Conservation (phyloP, 192 early-diverging fungal genomes). For the Hyaloraphidium curvatum region DNA sequence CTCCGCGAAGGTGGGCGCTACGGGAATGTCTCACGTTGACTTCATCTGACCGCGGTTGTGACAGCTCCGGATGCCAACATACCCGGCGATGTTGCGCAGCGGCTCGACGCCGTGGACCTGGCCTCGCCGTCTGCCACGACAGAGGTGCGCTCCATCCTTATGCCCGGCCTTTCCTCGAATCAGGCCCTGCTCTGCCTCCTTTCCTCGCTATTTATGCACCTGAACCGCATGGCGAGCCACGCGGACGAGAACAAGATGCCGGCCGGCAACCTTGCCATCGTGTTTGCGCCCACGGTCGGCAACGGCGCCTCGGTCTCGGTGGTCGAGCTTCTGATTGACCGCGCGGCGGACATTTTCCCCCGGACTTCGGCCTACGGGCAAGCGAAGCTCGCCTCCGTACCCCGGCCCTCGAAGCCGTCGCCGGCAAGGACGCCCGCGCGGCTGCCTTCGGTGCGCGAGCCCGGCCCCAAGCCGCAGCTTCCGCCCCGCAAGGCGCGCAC, state of each 20-base stretch:
- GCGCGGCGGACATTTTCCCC: neutral
- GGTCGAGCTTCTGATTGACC: neutral
- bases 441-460: neutral
- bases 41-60: too few relatives aligned
- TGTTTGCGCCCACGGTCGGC: constrained; percentile 73
- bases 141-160: neutral
- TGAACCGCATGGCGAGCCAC: constrained; percentile 28
- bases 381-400: neutral
- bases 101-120: neutral
- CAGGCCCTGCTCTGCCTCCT: neutral
- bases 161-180: neutral
- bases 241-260: constrained; percentile 69
- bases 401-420: neutral
- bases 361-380: neutral
- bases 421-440: neutral
- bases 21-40: too few relatives aligned
- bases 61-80: neutral
- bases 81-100: neutral
- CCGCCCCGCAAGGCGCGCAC: too few relatives aligned
- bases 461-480: too few relatives aligned
- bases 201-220: neutral
- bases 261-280: constrained; percentile 75
- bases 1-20: too few relatives aligned
- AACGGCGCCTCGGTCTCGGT: neutral
- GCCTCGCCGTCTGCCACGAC: neutral